These are phyloP conservation scores for Chaetomiaceae sp. DNA, from an alignment of 2,329 filamentous ascomycete genomes.

Conservation along the genomic window DNA sequence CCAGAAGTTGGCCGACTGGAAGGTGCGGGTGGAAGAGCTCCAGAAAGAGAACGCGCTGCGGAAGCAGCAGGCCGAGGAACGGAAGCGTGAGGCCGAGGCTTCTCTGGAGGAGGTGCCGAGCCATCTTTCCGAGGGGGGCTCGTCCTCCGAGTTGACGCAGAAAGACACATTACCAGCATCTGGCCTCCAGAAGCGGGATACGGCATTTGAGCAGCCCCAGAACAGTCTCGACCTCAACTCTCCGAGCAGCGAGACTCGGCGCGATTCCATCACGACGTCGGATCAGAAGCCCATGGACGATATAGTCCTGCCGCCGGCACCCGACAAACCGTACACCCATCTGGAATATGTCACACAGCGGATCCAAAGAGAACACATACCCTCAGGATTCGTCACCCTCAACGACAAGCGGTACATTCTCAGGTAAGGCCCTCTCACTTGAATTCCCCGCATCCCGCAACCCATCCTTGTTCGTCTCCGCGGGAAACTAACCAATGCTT, in stretches of 20 bases:
- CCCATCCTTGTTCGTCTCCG: no score
- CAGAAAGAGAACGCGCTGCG: constrained; percentile 29
- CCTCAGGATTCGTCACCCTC: constrained; percentile 49
- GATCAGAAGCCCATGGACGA: constrained; percentile 23
- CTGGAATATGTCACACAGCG: constrained; percentile 48
- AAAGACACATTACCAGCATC: neutral
- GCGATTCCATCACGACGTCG: no score
- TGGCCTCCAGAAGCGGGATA: constrained; percentile 1
- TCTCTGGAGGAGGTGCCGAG: no score
- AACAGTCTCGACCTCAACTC: constrained; percentile 27
- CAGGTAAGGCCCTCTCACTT: constrained; percentile 50
- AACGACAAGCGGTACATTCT: constrained; percentile 53
- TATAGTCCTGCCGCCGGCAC: constrained; percentile 30
- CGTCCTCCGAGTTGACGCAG: neutral
- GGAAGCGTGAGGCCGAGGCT: constrained; percentile 16
- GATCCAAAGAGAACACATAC: constrained; percentile 43
- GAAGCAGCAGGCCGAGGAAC: constrained; percentile 23
- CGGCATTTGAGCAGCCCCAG: no score
- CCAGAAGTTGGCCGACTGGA: constrained; percentile 36
- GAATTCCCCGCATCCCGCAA: neutral
- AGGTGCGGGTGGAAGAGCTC: constrained; percentile 33
- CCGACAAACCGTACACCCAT: constrained; percentile 45
- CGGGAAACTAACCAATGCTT: constrained; percentile 5
- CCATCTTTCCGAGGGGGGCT: no score
- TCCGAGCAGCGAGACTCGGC: no score